Evolutionary conservation across 1,284 basidiomycete species (phyloP), one percentile per base, ranked within the genome.

Genomic region (Microbotryum silenes-acaulis): DNA sequence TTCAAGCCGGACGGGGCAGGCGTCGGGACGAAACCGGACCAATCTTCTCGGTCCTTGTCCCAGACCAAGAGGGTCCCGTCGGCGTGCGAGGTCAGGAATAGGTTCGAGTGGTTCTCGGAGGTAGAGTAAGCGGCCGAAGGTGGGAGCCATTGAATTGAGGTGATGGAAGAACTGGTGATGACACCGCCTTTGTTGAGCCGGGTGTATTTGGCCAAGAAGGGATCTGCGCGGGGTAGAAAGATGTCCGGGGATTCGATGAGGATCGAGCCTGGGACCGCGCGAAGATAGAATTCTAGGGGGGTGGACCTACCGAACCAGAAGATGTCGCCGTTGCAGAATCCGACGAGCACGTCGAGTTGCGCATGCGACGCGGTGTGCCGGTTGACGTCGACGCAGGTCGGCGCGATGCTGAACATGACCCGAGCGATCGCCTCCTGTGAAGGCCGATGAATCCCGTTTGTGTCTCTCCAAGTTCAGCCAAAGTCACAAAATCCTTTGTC

Each of bases 141-240:
- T 2, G 92, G 92, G 9, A 96, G 88, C 88, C 93, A 97, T 68
- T 86, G 83, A 48, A 97, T 83, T 12, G 87, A 82, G 7, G 88
- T 87, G 69, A 91, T 89, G 2, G 87, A 82, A 1, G 88, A 87
- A 63, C 79, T 83, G 69, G 87, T 84, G 64, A 93, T 86, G 66
- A 85, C 82, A 20, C 91, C 90, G 75, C 86, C 85, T 74, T 97
- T 97, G 78, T 97, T 97, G 58, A 97, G 79, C 29, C 93, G 88
- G 9, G 83, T 83, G 73, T 97, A 97, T 50, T 88, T 85, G 47
- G 83, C 87, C 54, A 82, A 83, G 72, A 91, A 86, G 54, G 89
- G 88, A 74, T 93, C 91, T 85, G 73, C 33, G 67, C 73, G 74
- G 21, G 18, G n/a, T 54, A 10, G 31, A 31, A 54, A 59, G 45